Base-by-base conservation (phyloP, 2,329 filamentous ascomycete genomes). In the Ophiostoma australiae region DNA sequence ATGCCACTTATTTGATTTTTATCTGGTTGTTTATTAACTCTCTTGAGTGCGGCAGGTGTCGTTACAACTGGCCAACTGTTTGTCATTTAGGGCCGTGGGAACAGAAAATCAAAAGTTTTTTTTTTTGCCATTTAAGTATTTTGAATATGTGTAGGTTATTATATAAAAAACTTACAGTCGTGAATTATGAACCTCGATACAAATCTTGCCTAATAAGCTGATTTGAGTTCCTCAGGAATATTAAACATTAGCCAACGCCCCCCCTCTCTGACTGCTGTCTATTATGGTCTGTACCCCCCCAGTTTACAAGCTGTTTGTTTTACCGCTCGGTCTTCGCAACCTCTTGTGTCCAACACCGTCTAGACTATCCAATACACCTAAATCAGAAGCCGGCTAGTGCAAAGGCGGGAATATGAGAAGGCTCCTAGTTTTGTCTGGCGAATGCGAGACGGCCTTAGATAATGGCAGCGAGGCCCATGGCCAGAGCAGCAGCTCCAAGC, bases 371-470 rank as follows among this genome's bases (percentile, higher is more conserved):
- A 20, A 4, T 7, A 20, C 20, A 48, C 17, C 17, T 7, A 4
- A 7, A 48, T 20, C 6, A 20, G 17, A n/a, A 48, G 17, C 17
- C 17, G n/a, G 20, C 44, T 3, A 7, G 44, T 20, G 52, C 17
- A n/a, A 58, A 15, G 7, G n/a, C n/a, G 27, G 52, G 33, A 63
- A 20, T 11, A 63, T 2, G 27, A 33, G 13, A 33, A 10, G 58
- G 27, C 27, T 5, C n/a, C 11, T 27, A 2, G n/a, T 27, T 15
- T 3, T 13, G 27, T n/a, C 52, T 17, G n/a, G 10, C 11, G 10
- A 27, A 58, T 27, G 52, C n/a, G 15, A n/a, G 2, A 8, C 58
- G 44, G 20, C 27, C 33, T 69, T 63, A 74, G 71, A 79, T 86
- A 17, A 73, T 74, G 15, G 70, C 73, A 3, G 69, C 67, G 1